These are phyloP conservation scores for Phytophthora multivora DNA, from an alignment of 352 stramenopile species.

Conservation along the genomic window DNA sequence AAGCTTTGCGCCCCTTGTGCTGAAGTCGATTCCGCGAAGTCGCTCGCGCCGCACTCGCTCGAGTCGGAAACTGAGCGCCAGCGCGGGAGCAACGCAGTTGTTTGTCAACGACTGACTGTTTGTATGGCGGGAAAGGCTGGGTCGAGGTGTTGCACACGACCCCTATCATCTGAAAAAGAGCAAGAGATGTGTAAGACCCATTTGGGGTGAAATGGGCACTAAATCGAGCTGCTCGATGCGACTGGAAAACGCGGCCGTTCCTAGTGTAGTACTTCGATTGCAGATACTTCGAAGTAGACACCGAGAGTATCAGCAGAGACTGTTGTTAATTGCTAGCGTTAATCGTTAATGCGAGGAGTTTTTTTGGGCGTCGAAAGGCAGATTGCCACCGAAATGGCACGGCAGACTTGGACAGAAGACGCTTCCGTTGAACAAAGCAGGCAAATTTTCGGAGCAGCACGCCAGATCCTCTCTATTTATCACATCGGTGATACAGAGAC, in stretches of 20 bases:
- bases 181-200: conserved; percentile 25
- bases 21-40: conserved; percentile 8
- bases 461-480: background rate
- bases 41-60: conserved; percentile 25
- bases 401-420: background rate
- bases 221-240: background rate
- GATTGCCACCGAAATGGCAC: background rate
- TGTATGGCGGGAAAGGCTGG: conserved; percentile 27
- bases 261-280: too few relatives aligned
- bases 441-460: background rate
- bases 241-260: conserved; percentile 1
- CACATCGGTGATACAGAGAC: background rate
- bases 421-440: background rate
- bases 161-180: conserved; percentile 16
- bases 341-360: background rate
- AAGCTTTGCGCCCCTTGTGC: background rate
- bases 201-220: conserved; percentile 9
- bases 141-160: conserved; percentile 21
- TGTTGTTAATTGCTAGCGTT: too few relatives aligned
- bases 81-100: conserved; percentile 4
- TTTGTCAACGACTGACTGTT: conserved; percentile 11
- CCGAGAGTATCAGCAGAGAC: too few relatives aligned
- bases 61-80: conserved; percentile 43
- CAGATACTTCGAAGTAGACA: too few relatives aligned
- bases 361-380: background rate